Percentiles rank a stretch among this genome's conserved stretches.
Conservation (phyloP, 176 grass and related monocot genomes). For the Themeda triandra region DNA sequence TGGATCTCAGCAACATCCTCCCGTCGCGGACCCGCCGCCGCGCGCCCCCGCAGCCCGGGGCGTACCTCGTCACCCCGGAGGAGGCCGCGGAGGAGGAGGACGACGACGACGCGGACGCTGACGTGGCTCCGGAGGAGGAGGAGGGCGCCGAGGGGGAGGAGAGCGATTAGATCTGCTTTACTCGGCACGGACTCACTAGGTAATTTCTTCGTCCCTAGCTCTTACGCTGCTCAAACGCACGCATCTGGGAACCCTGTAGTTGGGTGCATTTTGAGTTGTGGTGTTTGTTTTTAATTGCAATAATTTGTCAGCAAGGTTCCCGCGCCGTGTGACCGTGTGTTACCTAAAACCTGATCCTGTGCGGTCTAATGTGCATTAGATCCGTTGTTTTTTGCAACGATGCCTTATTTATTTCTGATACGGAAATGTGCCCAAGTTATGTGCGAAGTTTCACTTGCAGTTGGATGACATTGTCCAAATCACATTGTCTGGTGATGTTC, state of each 20-base stretch:
- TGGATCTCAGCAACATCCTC: constrained; percentile 74
- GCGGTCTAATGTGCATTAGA: not conserved
- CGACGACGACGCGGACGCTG: constrained; percentile 43
- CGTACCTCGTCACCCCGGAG: constrained; percentile 47
- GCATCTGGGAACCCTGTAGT: not conserved
- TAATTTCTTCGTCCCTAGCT: not conserved
- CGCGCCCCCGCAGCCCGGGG: constrained; percentile 45
- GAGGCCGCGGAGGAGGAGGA: constrained; percentile 46
- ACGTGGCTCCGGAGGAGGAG: constrained; percentile 21
- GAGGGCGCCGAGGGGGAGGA: constrained; percentile 36
- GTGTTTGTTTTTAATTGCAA: not conserved
- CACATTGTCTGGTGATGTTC: not conserved
- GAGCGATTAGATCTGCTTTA: constrained; percentile 41
- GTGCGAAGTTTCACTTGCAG: not conserved
- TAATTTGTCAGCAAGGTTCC: not conserved
- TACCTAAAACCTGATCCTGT: not conserved
- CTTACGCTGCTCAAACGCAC: not conserved
- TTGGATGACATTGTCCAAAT: not conserved
- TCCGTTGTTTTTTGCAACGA: not conserved
- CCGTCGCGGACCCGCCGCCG: constrained; percentile 66
- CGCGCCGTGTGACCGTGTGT: not conserved
- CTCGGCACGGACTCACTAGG: not conserved
- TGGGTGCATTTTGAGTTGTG: not conserved
- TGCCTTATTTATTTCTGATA: not conserved
- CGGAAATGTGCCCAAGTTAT: not conserved